Conservation (phyloP, 2,329 filamentous ascomycete species). For the Chrysoporthe deuterocubensis region DNA sequence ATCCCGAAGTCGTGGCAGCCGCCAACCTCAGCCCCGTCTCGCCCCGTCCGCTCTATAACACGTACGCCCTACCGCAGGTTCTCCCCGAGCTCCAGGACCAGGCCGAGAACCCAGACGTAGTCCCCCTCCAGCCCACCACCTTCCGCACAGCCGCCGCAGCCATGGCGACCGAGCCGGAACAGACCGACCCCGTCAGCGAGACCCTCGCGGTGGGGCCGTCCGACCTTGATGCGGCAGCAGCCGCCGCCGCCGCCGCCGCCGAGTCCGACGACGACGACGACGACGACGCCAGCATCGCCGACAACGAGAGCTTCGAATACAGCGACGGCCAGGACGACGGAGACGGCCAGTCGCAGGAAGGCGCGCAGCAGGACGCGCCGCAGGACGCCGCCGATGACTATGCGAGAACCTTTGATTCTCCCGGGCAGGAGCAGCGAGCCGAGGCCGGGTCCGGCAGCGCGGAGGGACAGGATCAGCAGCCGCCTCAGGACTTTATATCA, state of each 20-base stretch:
- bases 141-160: constrained; percentile 33
- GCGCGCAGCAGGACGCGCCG: constrained; percentile 34
- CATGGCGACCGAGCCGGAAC: constrained; percentile 34
- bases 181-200: constrained; percentile 34
- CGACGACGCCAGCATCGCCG: constrained; percentile 46
- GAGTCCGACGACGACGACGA: constrained; percentile 43
- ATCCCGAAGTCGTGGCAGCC: constrained; percentile 54
- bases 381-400: constrained; percentile 50
- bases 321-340: constrained; percentile 42
- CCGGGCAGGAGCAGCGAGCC: constrained; percentile 36
- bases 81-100: constrained; percentile 55
- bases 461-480: constrained; percentile 36
- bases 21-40: constrained; percentile 58
- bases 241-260: constrained; percentile 34
- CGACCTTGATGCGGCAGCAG: neutral
- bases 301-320: constrained; percentile 55
- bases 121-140: constrained; percentile 40
- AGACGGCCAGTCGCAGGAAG: constrained; percentile 36
- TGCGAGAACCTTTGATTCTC: constrained; percentile 56
- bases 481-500: constrained; percentile 49
- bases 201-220: constrained; percentile 34
- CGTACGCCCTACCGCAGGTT: constrained; percentile 50
- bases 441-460: constrained; percentile 39
- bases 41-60: constrained; percentile 47
- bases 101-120: constrained; percentile 52